Evolutionary conservation across 2,329 filamentous ascomycete species (phyloP), one percentile per base, ranked within the genome.

Genomic region (Botryotinia convoluta): DNA sequence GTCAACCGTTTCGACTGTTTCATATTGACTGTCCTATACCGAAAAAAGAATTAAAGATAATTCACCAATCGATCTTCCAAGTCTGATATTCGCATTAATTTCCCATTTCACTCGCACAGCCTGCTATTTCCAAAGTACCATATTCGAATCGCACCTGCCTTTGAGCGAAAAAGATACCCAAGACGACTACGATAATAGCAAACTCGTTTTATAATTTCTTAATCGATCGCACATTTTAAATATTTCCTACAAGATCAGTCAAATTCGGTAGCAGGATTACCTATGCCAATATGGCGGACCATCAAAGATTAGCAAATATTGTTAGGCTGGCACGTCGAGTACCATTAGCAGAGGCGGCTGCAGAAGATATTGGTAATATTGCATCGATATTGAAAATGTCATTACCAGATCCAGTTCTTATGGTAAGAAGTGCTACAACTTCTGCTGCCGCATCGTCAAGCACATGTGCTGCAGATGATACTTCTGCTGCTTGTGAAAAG

Each of bases 401-500:
- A 18, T 72, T 77, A 18, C 79, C 79, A 7, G 73, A 74, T 54
- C 77, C 74, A 26, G 74, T 79, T 35, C 62, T 80, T 26, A 77
- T 78, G 67, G 74, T 67, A 37, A 77, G 75, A 72, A 75, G 70
- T 63, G 69, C 74, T 48, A 74, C 75, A 26, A 76, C 78, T 14
- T 75, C 79, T 37, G 65, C 75, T 7, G 73, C 77, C 9, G 74
- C 75, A 26, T 74, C 77, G 1, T 77, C 68, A 76, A 82, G 75
- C n/a, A 78, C 76, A 37, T 83, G 81, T 74, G 78, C 77, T 22
- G 79, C 82, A 37, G 83, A 86, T 73, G 51, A 75, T 39, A 72
- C 10, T n/a, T 64, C 72, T 22, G 65, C 72, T 29, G 82, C 84
- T 5, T 92, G 90, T 79, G 88, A 92, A 77, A 92, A 90, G 80